Percentiles rank a stretch among this genome's conserved stretches.
Evolutionary conservation across 2,329 filamentous ascomycete genomes (phyloP).

Genomic region (Ophiostoma ips): DNA sequence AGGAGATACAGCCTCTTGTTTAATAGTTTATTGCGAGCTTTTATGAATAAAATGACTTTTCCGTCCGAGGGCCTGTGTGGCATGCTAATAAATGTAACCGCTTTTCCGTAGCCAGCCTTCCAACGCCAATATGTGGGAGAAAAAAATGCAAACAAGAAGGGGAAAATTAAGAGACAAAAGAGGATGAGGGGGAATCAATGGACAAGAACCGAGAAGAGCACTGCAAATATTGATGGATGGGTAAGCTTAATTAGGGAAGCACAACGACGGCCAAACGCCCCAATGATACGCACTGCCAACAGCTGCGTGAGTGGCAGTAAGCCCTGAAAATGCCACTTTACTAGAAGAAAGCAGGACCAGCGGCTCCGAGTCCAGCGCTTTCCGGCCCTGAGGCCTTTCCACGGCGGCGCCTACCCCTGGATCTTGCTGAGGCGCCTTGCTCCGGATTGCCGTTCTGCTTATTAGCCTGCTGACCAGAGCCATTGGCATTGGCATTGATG

Average conservation of each 20-base stretch:
- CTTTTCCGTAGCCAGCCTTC: background rate
- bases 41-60: background rate
- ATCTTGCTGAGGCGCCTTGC: background rate
- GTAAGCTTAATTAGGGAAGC: too few species aligned
- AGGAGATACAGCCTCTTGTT: too few species aligned
- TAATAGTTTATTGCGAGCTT: too few species aligned
- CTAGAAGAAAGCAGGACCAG: too few species aligned
- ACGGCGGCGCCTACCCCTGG: background rate
- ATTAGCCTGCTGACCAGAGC: background rate
- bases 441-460: background rate
- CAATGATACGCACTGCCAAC: too few species aligned
- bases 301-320: too few species aligned
- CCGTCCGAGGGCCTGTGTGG: background rate
- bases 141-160: background rate
- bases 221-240: too few species aligned
- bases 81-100: background rate
- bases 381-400: background rate
- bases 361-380: too few species aligned
- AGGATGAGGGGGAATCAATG: background rate
- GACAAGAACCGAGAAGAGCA: too few species aligned
- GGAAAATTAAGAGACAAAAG: background rate
- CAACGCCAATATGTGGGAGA: background rate
- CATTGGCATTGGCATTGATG: too few species aligned
- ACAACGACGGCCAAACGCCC: too few species aligned
- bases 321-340: too few species aligned